phyloP scores from a whole-genome alignment of 2,329 filamentous ascomycete species.

The Neofusicoccum sp. region DNA sequence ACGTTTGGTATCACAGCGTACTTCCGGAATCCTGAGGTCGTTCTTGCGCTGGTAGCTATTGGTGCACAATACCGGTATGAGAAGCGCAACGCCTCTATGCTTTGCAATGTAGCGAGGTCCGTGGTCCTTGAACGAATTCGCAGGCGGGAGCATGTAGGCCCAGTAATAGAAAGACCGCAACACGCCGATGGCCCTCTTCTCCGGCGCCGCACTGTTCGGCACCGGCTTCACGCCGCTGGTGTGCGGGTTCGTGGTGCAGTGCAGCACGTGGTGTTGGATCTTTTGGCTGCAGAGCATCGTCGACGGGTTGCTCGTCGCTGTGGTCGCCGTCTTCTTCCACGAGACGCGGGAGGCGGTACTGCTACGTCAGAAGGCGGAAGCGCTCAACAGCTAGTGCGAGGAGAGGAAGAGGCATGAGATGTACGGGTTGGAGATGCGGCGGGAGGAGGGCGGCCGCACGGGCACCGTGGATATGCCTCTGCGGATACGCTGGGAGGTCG shows the following conservation, averaged over 20 bases:
- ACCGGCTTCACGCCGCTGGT: conserved; percentile 78
- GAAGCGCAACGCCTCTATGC: neutral
- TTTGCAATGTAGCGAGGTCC: conserved; percentile 2
- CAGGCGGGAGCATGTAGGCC: too few relatives aligned
- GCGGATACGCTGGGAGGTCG: conserved; percentile 78
- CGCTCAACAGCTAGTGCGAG: conserved; percentile 78
- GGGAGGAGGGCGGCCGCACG: conserved; percentile 26
- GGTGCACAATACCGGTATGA: conserved; percentile 17
- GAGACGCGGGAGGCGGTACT: conserved; percentile 83
- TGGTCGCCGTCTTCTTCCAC: conserved; percentile 70
- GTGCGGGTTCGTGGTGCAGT: conserved; percentile 67
- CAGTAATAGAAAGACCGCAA: conserved; percentile 82
- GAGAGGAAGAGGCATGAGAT: conserved; percentile 59
- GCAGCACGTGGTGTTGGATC: conserved; percentile 77
- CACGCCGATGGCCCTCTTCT: conserved; percentile 86
- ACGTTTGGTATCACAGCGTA: conserved; percentile 1
- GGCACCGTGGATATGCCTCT: conserved; percentile 38
- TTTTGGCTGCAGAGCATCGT: conserved; percentile 84
- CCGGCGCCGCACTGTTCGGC: conserved; percentile 74
- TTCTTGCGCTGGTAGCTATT: conserved; percentile 1
- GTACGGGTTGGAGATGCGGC: conserved; percentile 56
- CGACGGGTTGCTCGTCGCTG: conserved; percentile 63
- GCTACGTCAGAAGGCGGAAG: conserved; percentile 71
- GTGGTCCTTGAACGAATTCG: conserved; percentile 9
- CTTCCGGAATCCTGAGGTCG: neutral